phyloP scores from a whole-genome alignment of 2,329 filamentous ascomycete species.

The Epicoccum sorghinum region DNA sequence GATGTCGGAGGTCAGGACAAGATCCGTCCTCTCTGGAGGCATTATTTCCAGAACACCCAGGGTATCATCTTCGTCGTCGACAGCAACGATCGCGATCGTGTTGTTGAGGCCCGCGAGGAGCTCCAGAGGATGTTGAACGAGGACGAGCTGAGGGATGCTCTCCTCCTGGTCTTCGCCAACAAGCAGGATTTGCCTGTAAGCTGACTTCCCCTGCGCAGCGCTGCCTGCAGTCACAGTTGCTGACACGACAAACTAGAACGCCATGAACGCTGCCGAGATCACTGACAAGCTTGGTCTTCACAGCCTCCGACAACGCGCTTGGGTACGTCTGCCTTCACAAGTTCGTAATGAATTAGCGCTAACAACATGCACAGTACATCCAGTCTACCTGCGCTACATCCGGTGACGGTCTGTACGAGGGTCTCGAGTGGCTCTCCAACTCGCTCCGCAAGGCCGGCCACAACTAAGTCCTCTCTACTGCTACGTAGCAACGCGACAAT shows the following conservation, averaged over 20 bases:
- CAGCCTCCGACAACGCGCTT: constrained; percentile 96
- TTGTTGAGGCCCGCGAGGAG: constrained; percentile 92
- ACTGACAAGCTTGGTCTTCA: constrained; percentile 99
- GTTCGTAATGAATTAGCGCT: constrained; percentile 19
- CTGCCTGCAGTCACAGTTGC: not conserved
- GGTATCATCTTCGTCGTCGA: constrained; percentile 99
- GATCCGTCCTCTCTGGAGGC: constrained; percentile 95
- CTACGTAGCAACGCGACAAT: constrained; percentile 34
- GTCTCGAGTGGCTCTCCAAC: constrained; percentile 73
- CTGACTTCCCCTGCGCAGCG: not conserved
- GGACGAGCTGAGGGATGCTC: constrained; percentile 94
- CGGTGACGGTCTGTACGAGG: constrained; percentile 98
- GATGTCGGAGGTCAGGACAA: constrained; percentile 99
- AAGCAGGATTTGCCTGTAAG: constrained; percentile 94
- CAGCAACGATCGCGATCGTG: constrained; percentile 86
- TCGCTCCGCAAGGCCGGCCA: constrained; percentile 61
- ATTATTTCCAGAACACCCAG: constrained; percentile 96
- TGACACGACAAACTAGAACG: constrained; percentile 69
- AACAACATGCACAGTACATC: constrained; percentile 71
- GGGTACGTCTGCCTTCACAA: constrained; percentile 70
- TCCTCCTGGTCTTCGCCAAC: constrained; percentile 96
- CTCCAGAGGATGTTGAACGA: constrained; percentile 97
- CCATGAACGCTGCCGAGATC: constrained; percentile 99
- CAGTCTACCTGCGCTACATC: constrained; percentile 99
- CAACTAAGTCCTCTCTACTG: constrained; percentile 44